These are phyloP conservation scores for Ascochyta rabiei DNA, from an alignment of 2,329 filamentous ascomycete genomes.

Conservation along the genomic window DNA sequence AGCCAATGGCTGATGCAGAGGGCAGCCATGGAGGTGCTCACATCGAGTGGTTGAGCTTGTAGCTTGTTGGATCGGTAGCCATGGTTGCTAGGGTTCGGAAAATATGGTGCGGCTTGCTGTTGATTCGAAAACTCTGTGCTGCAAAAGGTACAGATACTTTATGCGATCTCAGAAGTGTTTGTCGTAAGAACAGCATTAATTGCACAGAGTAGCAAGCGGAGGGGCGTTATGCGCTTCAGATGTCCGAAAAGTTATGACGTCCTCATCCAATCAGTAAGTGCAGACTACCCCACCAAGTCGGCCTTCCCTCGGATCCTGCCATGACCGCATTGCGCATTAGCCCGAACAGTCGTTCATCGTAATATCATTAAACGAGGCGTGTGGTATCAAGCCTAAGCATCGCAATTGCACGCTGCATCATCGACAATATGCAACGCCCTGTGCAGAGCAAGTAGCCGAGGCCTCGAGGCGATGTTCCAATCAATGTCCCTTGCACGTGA, in stretches of 20 bases:
- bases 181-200: constrained; percentile 36
- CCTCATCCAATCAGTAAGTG: constrained; percentile 16
- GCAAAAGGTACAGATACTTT: constrained; percentile 15
- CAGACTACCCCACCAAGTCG: constrained; percentile 24
- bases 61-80: constrained; percentile 64
- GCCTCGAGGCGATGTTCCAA: neutral
- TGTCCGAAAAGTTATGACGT: constrained; percentile 47
- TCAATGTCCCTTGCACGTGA: constrained; percentile 3
- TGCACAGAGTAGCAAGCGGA: constrained; percentile 12
- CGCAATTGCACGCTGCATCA: neutral
- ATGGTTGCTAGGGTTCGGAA: constrained; percentile 54
- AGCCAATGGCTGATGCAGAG: constrained; percentile 8
- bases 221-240: constrained; percentile 14
- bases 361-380: neutral
- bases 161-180: constrained; percentile 11
- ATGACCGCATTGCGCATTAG: constrained; percentile 19
- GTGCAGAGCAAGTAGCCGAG: neutral
- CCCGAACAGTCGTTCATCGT: constrained; percentile 3
- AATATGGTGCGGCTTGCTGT: constrained; percentile 17
- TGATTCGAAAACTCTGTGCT: constrained; percentile 12
- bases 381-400: neutral
- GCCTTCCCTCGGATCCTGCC: constrained; percentile 21
- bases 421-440: neutral
- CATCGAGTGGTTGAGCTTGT: constrained; percentile 69
- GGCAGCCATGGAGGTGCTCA: constrained; percentile 31